Evolutionary conservation across 73 alveolate species (phyloP), one percentile per base, ranked within the genome.

Genomic region (Diophrys appendiculata): DNA sequence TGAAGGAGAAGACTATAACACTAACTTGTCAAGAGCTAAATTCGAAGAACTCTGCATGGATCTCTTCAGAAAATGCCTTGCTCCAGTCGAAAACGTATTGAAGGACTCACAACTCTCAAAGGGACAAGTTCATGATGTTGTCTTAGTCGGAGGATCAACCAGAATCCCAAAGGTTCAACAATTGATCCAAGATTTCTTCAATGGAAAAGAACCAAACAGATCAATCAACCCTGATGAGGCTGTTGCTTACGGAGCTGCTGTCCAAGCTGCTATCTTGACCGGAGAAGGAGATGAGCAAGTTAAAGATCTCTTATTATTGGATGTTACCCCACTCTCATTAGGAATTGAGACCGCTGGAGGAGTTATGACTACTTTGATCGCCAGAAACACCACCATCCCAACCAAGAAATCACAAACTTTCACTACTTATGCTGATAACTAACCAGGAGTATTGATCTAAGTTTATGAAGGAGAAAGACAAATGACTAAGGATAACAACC

Each of bases 341-440:
- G 99, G 99, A 65, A 82, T 98, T 68, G 98, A 97, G 90, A 95
- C 99, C 24, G 99, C 98, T 56, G 99, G 99, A 3, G 99, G 98
- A 65, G 97, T 98, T 79, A 98, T 98, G 99, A 97, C 99, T 87
- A 98, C 91, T 64, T 91, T 98, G 68, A 88, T 97, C 68, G 95
- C 95, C 56, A 86, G 99, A 70, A 98, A 98, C 87, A 85, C 99
- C 28, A 90, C 98, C 68, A 94, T 95, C 87, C 99, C 99, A 28
- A 94, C 98, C 76, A 95, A 92, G 93, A 85, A 86, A 35, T 84
- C 97, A 55, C 90, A 95, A 86, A 80, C 89, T 64, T 97, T 94
- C 97, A 96, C 99, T 33, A 98, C 99, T 69, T 95, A 97, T 72
- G 98, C 98, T 78, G 99, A 97, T 82, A 93, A 97, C 93, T 97